Evolutionary conservation across 2,329 filamentous ascomycete species (phyloP).

Genomic region (Trematosphaeria pertusa): DNA sequence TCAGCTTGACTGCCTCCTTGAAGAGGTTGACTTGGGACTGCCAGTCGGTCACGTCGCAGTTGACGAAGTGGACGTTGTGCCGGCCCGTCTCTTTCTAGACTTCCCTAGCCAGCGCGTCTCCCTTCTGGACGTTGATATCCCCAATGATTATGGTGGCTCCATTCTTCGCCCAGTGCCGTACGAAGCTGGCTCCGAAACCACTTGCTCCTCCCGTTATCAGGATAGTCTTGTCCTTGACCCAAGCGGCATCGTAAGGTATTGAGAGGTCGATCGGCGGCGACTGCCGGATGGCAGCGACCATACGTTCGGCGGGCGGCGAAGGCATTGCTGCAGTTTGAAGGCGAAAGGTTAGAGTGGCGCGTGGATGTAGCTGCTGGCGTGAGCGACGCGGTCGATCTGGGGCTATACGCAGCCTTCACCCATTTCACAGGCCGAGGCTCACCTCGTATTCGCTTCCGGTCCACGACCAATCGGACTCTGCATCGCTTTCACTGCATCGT

Average conservation of each 20-base stretch:
- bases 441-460: no score
- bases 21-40: slow-evolving; percentile 69
- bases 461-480: no score
- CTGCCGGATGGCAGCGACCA: slow-evolving; percentile 36
- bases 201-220: slow-evolving; percentile 50
- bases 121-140: slow-evolving; percentile 64
- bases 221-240: slow-evolving; percentile 48
- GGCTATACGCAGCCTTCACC: no score
- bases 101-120: slow-evolving; percentile 62
- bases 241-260: slow-evolving; percentile 42
- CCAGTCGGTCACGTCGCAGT: slow-evolving; percentile 72
- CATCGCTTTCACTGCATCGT: no score
- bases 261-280: slow-evolving; percentile 48
- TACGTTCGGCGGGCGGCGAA: slow-evolving; percentile 26
- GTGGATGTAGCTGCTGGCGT: no score
- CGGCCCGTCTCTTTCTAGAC: slow-evolving; percentile 54
- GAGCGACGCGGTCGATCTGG: no score
- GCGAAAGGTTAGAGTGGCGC: no score
- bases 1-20: slow-evolving; percentile 62
- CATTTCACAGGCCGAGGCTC: no score
- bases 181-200: slow-evolving; percentile 50
- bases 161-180: slow-evolving; percentile 44
- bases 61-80: slow-evolving; percentile 61
- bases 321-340: slow-evolving; percentile 35
- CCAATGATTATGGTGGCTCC: slow-evolving; percentile 67